These are phyloP conservation scores for Gyrodon lividus DNA, from an alignment of 768 basidiomycete genomes.

Conservation along the genomic window DNA sequence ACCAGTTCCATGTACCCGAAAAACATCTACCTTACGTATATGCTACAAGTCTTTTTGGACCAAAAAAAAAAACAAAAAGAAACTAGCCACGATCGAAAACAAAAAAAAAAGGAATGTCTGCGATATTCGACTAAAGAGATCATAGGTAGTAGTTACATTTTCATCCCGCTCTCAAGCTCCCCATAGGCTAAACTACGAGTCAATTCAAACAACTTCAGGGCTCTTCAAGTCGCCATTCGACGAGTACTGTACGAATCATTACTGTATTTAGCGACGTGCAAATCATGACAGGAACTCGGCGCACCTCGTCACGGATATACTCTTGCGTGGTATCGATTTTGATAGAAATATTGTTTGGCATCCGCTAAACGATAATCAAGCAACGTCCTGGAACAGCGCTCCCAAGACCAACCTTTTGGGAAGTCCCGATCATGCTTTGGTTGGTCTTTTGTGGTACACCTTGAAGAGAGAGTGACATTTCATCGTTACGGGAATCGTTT, in stretches of 20 bases:
- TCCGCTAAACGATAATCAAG: slow-evolving; percentile 4
- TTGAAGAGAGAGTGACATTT: slow-evolving; percentile 24
- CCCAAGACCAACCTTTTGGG: slow-evolving; percentile 12
- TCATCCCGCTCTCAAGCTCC: too few species aligned
- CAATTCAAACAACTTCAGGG: slow-evolving; percentile 19
- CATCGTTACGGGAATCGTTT: slow-evolving; percentile 2
- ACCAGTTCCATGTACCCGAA: too few species aligned
- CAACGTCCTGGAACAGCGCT: neutral
- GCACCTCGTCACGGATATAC: slow-evolving; percentile 39
- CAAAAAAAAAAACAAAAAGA: too few species aligned
- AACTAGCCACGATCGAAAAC: too few species aligned
- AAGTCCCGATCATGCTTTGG: slow-evolving; percentile 6
- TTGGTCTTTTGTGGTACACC: slow-evolving; percentile 24
- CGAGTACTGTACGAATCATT: slow-evolving; percentile 19
- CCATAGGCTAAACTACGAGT: too few species aligned
- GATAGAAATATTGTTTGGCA: slow-evolving; percentile 56
- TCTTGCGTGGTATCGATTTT: slow-evolving; percentile 64
- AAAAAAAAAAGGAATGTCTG: too few species aligned
- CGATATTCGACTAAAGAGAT: too few species aligned
- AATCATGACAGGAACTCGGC: neutral
- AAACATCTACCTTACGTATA: too few species aligned
- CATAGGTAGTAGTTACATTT: too few species aligned
- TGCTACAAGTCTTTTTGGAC: too few species aligned
- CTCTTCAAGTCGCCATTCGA: slow-evolving; percentile 16
- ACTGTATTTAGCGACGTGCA: neutral